phyloP scores from a whole-genome alignment of 108 stramenopile genomes.

The Epithemia pelagica region DNA sequence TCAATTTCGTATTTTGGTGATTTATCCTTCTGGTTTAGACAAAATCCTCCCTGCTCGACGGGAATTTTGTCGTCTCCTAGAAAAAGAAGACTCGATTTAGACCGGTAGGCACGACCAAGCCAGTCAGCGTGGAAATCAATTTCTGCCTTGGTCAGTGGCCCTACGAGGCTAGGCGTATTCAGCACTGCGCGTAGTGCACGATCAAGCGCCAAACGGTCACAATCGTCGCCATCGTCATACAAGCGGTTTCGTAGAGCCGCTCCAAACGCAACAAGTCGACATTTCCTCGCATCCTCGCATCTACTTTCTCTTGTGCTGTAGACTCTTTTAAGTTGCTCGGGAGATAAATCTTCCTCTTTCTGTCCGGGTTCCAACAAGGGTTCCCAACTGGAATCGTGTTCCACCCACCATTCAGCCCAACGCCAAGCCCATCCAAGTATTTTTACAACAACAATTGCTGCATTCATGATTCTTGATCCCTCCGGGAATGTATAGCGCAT shows the following conservation, averaged over 20 bases:
- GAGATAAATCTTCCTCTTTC: slow-evolving; percentile 63
- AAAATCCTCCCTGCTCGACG: slow-evolving; percentile 41
- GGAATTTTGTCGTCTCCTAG: slow-evolving; percentile 70
- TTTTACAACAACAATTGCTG: slow-evolving; percentile 52
- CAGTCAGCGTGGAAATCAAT: slow-evolving; percentile 67
- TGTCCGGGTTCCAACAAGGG: slow-evolving; percentile 64
- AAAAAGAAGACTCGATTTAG: slow-evolving; percentile 57
- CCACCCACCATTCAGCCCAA: slow-evolving; percentile 88
- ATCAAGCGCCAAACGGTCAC: slow-evolving; percentile 47
- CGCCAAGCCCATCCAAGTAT: slow-evolving; percentile 85
- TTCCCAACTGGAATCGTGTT: slow-evolving; percentile 69
- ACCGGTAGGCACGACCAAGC: slow-evolving; percentile 75
- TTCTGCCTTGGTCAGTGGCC: slow-evolving; percentile 64
- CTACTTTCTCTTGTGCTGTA: slow-evolving; percentile 59
- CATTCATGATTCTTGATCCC: slow-evolving; percentile 51
- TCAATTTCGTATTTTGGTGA: slow-evolving; percentile 70
- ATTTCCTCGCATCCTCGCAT: slow-evolving; percentile 60
- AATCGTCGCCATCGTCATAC: slow-evolving; percentile 60
- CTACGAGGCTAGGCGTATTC: slow-evolving; percentile 63
- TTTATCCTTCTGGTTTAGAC: slow-evolving; percentile 45
- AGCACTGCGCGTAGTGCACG: slow-evolving; percentile 65
- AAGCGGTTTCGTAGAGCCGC: slow-evolving; percentile 78
- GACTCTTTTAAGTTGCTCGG: slow-evolving; percentile 66
- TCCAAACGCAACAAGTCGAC: slow-evolving; percentile 77
- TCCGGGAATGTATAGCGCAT: slow-evolving; percentile 48